phyloP scores from a whole-genome alignment of 257 asterid species.

The Capsicum chinense region DNA sequence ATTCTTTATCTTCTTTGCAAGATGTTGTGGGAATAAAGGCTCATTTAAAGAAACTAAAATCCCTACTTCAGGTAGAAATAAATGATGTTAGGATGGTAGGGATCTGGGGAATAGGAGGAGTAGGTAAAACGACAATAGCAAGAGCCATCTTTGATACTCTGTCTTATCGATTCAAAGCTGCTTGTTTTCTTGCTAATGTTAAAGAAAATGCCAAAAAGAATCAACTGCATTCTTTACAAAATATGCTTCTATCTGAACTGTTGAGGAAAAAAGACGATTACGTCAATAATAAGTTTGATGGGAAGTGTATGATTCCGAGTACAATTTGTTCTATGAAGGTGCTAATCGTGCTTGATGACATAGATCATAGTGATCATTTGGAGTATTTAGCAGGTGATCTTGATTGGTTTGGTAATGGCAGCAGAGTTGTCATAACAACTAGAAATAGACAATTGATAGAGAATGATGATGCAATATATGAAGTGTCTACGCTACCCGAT shows the following conservation, averaged over 20 bases:
- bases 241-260: background rate
- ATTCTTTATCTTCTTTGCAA: background rate
- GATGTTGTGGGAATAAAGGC: background rate
- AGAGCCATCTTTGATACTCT: background rate
- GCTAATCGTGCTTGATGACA: background rate
- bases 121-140: background rate
- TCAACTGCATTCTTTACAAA: background rate
- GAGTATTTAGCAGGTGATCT: background rate
- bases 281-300: background rate
- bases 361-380: background rate
- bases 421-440: background rate
- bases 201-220: background rate
- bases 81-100: background rate
- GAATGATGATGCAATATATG: background rate
- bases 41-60: background rate
- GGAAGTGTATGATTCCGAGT: background rate
- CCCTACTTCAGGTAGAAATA: background rate
- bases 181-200: background rate
- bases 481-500: background rate
- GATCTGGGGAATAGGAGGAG: background rate
- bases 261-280: background rate
- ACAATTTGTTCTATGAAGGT: background rate
- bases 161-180: background rate
- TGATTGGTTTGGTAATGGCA: background rate
- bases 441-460: background rate